Conservation (phyloP, 2,329 filamentous ascomycete genomes). For the Clonostachys byssicola region DNA sequence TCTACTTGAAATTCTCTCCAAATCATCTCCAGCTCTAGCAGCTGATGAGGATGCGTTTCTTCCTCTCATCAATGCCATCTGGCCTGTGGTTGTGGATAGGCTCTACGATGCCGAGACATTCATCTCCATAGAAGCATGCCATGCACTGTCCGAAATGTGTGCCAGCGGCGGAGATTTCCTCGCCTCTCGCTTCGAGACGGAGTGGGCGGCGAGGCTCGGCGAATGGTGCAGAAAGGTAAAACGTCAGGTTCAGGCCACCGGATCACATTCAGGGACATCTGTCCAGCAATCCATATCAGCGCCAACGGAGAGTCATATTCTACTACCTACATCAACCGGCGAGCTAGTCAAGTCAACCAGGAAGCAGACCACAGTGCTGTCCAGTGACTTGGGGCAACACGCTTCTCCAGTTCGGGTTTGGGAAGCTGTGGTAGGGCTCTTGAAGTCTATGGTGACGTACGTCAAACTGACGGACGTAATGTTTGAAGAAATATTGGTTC, state of each 20-base stretch:
- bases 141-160: conserved; percentile 66
- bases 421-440: conserved; percentile 54
- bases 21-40: conserved; percentile 67
- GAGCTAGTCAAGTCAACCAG: conserved; percentile 8
- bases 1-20: conserved; percentile 72
- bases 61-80: conserved; percentile 84
- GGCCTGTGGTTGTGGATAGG: conserved; percentile 74
- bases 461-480: conserved; percentile 63
- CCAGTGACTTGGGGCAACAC: conserved; percentile 49
- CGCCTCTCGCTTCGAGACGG: conserved; percentile 65
- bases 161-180: conserved; percentile 77
- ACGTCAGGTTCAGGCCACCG: conserved; percentile 5
- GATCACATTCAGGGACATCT: conserved; percentile 2
- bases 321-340: conserved; percentile 23
- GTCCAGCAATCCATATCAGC: conserved; percentile 4
- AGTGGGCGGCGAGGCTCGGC: conserved; percentile 59
- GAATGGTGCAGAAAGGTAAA: conserved; percentile 42
- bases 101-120: conserved; percentile 64
- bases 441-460: conserved; percentile 57
- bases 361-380: conserved; percentile 2
- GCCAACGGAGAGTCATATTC: conserved; percentile 9
- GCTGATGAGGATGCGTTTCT: conserved; percentile 79
- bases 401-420: conserved; percentile 60
- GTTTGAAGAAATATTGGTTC: conserved; percentile 66
- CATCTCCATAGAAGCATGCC: conserved; percentile 66